These are phyloP conservation scores for Trichoderma sp. DNA, from an alignment of 2,329 filamentous ascomycete genomes.

Conservation along the genomic window DNA sequence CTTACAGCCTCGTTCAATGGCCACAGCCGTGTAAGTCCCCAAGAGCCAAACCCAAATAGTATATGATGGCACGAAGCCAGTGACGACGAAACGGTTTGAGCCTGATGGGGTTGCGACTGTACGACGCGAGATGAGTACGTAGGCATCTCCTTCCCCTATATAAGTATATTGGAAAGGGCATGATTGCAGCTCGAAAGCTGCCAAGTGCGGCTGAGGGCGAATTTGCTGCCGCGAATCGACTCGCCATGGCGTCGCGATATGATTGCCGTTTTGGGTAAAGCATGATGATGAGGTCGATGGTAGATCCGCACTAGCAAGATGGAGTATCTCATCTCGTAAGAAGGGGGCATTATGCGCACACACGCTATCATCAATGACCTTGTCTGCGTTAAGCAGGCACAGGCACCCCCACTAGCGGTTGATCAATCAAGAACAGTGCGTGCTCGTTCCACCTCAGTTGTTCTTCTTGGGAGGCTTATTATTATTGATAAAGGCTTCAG, in stretches of 20 bases:
- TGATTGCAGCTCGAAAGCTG: background rate
- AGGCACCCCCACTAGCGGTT: background rate
- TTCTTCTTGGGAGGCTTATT: constrained; percentile 17
- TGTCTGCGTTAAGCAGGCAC: constrained; percentile 1
- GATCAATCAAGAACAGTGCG: background rate
- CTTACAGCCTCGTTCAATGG: constrained; percentile 25
- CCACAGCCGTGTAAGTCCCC: background rate
- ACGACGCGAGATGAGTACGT: background rate
- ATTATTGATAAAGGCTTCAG: constrained; percentile 18
- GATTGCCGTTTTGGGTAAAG: constrained; percentile 18
- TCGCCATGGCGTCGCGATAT: constrained; percentile 14
- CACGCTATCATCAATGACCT: constrained; percentile 18
- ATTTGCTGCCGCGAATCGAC: background rate
- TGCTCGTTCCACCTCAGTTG: background rate
- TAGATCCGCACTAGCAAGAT: constrained; percentile 18
- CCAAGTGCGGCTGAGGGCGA: background rate
- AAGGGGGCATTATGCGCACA: constrained; percentile 17
- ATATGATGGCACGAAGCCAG: constrained; percentile 6
- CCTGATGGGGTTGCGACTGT: background rate
- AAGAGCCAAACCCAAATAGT: constrained; percentile 12
- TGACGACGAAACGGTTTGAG: background rate
- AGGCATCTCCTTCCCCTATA: background rate
- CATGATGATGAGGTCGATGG: constrained; percentile 4
- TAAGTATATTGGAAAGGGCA: background rate
- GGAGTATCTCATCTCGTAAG: background rate